phyloP scores from a whole-genome alignment of 257 asterid species.

The Scutellaria galericulata region DNA sequence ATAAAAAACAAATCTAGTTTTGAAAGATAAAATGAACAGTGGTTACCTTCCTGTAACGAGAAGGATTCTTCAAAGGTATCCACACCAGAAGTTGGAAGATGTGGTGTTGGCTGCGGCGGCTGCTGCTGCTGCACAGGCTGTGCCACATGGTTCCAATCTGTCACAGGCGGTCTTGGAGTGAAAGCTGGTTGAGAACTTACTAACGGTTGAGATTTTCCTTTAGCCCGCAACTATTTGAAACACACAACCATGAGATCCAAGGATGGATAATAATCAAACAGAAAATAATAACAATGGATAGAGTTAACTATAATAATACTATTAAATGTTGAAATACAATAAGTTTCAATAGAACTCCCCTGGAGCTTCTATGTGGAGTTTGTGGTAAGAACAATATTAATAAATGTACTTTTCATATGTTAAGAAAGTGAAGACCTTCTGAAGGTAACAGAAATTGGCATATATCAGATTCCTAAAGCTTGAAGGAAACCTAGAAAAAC shows the following conservation, averaged over 20 bases:
- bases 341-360: constrained; percentile 11
- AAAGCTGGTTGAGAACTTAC: constrained; percentile 49
- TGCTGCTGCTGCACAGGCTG: constrained; percentile 46
- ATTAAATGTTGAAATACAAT: constrained; percentile 21
- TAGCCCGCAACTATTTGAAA: constrained; percentile 49
- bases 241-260: constrained; percentile 6
- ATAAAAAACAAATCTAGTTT: constrained; percentile 11
- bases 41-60: constrained; percentile 60
- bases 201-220: constrained; percentile 62
- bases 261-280: constrained; percentile 5
- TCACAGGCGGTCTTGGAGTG: constrained; percentile 51
- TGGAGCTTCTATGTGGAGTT: not conserved
- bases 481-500: constrained; percentile 9
- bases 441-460: constrained; percentile 9
- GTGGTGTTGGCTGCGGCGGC: constrained; percentile 48
- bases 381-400: not conserved
- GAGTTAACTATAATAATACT: not conserved
- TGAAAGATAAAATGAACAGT: constrained; percentile 4
- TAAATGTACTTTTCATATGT: not conserved
- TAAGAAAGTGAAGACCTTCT: not conserved
- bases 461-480: not conserved
- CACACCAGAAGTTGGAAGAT: constrained; percentile 39
- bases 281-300: constrained; percentile 7
- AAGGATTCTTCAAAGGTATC: constrained; percentile 55
- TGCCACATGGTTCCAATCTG: constrained; percentile 52